Conservation (phyloP, 2,329 filamentous ascomycete species). For the Ophiostoma quercus region DNA sequence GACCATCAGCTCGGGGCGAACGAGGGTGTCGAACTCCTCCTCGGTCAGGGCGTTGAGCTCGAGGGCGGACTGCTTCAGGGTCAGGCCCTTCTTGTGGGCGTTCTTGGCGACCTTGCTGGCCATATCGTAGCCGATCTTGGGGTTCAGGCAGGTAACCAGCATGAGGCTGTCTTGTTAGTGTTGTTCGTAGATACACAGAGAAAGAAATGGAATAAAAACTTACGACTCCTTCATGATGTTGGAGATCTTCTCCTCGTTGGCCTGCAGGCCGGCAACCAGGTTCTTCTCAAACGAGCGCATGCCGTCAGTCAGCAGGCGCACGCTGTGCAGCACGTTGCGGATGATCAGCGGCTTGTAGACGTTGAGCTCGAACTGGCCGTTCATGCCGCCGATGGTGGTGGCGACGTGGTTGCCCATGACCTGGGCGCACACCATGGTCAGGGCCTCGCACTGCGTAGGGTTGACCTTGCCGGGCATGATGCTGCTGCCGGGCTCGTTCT, state of each 20-base stretch:
- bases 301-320: constrained; percentile 79
- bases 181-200: not conserved
- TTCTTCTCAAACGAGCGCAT: constrained; percentile 96
- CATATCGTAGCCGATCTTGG: constrained; percentile 96
- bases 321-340: constrained; percentile 88
- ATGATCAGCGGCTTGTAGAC: constrained; percentile 98
- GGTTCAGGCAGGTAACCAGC: constrained; percentile 96
- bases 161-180: constrained; percentile 62
- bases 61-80: constrained; percentile 88
- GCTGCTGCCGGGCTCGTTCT: constrained; percentile 95
- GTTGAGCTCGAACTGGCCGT: constrained; percentile 97
- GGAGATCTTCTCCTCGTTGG: constrained; percentile 88
- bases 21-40: constrained; percentile 84
- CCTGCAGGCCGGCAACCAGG: constrained; percentile 78
- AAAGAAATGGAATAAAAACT: constrained; percentile 33
- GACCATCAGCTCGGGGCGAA: constrained; percentile 93
- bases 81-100: constrained; percentile 95
- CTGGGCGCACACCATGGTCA: constrained; percentile 97
- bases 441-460: constrained; percentile 93
- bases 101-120: constrained; percentile 97
- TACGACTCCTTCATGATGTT: constrained; percentile 92
- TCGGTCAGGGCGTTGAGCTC: constrained; percentile 84
- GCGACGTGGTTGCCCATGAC: constrained; percentile 97
- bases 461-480: constrained; percentile 99
- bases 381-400: constrained; percentile 89